phyloP scores from a whole-genome alignment of 768 basidiomycete genomes.

The Trichaptum fuscoviolaceum region DNA sequence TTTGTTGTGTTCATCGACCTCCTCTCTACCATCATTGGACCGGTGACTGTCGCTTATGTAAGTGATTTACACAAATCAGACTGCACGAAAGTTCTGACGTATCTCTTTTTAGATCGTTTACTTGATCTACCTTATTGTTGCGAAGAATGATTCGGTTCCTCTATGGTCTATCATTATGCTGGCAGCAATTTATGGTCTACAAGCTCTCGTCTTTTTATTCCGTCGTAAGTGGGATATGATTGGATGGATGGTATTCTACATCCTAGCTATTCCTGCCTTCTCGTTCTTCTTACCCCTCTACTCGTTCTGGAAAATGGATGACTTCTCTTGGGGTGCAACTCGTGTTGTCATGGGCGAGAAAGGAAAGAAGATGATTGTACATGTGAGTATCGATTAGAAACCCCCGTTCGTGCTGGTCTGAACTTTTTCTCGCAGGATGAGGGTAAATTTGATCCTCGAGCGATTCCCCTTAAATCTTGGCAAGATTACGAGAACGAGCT shows the following conservation, averaged over 20 bases:
- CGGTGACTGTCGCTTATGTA: constrained; percentile 87
- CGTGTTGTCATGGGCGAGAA: constrained; percentile 90
- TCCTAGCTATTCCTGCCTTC: constrained; percentile 89
- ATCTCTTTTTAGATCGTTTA: constrained; percentile 65
- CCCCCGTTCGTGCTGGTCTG: constrained; percentile 11
- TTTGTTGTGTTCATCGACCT: constrained; percentile 98
- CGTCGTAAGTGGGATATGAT: constrained; percentile 98
- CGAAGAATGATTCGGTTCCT: constrained; percentile 63
- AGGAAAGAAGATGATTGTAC: constrained; percentile 93
- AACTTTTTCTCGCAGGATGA: constrained; percentile 62
- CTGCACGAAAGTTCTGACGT: constrained; percentile 12
- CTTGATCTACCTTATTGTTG: constrained; percentile 76
- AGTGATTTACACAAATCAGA: constrained; percentile 27
- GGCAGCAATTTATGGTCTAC: constrained; percentile 89
- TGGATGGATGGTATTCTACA: constrained; percentile 96
- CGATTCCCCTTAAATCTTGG: constrained; percentile 96
- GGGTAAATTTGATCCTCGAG: constrained; percentile 91
- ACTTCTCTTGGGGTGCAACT: constrained; percentile 94
- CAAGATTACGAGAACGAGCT: constrained; percentile 95
- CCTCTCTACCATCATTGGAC: constrained; percentile 78
- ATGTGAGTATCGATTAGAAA: constrained; percentile 57
- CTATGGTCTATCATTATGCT: constrained; percentile 87
- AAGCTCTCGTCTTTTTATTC: constrained; percentile 87
- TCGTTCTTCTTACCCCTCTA: constrained; percentile 91
- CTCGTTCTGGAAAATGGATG: constrained; percentile 98